Conservation (phyloP, 2,329 filamentous ascomycete species). For the Thelonectria blattea region DNA sequence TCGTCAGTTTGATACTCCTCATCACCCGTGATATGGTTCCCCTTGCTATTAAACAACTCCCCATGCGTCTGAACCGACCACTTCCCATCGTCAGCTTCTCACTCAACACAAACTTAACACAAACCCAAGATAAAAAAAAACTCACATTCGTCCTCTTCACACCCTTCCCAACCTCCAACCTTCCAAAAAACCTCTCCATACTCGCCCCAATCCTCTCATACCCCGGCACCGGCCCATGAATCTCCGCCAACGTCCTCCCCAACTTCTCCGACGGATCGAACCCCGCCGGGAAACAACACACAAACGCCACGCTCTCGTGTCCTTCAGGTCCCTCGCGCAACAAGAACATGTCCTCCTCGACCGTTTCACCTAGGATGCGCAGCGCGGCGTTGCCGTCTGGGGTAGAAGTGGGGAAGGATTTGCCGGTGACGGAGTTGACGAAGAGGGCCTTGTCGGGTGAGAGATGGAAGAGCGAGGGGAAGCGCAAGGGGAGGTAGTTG, state of each 20-base stretch:
- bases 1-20: constrained; percentile 21
- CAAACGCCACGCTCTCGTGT: constrained; percentile 54
- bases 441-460: constrained; percentile 40
- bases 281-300: constrained; percentile 55
- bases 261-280: constrained; percentile 58
- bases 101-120: background rate
- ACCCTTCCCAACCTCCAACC: constrained; percentile 49
- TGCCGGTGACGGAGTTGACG: constrained; percentile 48
- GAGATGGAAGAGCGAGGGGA: constrained; percentile 55
- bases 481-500: constrained; percentile 55
- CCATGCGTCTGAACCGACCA: constrained; percentile 28
- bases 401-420: constrained; percentile 36
- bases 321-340: constrained; percentile 49
- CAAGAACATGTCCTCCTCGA: constrained; percentile 63
- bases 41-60: constrained; percentile 19
- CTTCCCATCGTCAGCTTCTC: constrained; percentile 5
- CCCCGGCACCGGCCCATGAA: constrained; percentile 57
- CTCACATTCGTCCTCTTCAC: constrained; percentile 58
- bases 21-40: constrained; percentile 27
- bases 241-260: constrained; percentile 52
- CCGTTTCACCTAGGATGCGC: constrained; percentile 52
- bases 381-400: constrained; percentile 46
- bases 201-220: constrained; percentile 59
- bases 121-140: background rate
- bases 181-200: constrained; percentile 58